phyloP scores from a whole-genome alignment of 2,329 filamentous ascomycete genomes.

The Ceratocystis cubensis region DNA sequence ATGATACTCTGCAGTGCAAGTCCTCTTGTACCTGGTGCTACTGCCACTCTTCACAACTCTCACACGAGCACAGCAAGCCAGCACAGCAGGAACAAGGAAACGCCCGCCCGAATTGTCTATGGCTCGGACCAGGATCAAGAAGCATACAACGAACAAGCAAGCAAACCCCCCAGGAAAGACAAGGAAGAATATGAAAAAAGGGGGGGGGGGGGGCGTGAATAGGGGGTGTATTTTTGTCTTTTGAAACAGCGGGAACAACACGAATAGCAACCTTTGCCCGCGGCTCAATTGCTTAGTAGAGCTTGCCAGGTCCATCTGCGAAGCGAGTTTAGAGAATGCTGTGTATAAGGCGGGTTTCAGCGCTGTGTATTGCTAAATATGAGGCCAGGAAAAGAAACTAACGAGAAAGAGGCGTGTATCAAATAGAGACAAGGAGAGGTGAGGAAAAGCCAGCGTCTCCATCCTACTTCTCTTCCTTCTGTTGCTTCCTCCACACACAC shows the following conservation, averaged over 20 bases:
- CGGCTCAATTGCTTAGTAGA: not conserved
- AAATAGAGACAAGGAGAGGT: conserved; percentile 9
- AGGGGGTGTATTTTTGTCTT: not conserved
- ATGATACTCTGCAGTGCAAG: not conserved
- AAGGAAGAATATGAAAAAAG: not conserved
- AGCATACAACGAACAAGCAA: conserved; percentile 5
- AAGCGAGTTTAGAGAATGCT: not conserved
- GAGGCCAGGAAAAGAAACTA: conserved; percentile 1
- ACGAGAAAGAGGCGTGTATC: conserved; percentile 7
- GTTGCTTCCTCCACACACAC: not conserved
- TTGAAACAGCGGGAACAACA: conserved; percentile 3
- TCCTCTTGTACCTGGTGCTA: not conserved
- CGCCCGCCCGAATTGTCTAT: not conserved
- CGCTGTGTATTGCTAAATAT: not conserved
- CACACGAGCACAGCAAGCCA: not conserved
- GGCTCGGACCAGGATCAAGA: conserved; percentile 5
- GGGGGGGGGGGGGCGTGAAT: not conserved
- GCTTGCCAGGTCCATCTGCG: not conserved
- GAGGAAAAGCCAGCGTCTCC: not conserved
- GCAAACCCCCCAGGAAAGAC: not conserved
- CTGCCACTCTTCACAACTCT: not conserved
- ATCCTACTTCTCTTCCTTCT: not conserved
- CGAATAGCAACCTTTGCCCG: not conserved
- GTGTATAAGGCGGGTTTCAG: conserved; percentile 1
- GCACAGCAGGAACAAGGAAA: not conserved